A percentile compares a stretch with the other conserved stretches of the same genome.
Conservation (phyloP, 176 grass and related monocot genomes). For the Oryza meridionalis region DNA sequence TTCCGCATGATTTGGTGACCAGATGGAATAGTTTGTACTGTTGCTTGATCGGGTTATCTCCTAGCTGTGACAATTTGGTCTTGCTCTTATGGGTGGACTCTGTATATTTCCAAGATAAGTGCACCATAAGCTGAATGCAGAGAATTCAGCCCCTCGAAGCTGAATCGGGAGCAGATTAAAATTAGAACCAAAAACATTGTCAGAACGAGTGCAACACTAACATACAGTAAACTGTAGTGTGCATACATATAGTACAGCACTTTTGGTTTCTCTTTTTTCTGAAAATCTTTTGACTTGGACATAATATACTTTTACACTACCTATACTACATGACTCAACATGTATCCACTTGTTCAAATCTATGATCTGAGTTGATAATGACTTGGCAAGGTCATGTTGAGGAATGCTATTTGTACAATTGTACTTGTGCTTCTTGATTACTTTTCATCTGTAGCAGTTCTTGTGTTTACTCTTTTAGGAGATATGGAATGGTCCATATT, state of each 20-base stretch:
- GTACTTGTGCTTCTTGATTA: neutral
- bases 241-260: neutral
- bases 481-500: conserved; percentile 96
- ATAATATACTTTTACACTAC: neutral
- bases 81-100: neutral
- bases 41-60: neutral
- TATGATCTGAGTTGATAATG: conserved; percentile 11
- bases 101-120: neutral
- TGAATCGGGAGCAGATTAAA: neutral
- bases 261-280: neutral
- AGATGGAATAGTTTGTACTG: neutral
- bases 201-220: neutral
- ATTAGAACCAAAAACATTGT: neutral
- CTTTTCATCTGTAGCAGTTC: neutral
- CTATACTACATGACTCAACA: conserved; percentile 1
- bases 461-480: conserved; percentile 63
- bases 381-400: neutral
- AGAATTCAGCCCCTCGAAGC: neutral
- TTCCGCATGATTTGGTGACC: neutral
- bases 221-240: neutral
- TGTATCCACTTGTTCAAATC: neutral
- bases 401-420: neutral
- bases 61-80: neutral
- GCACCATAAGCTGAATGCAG: neutral
- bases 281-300: conserved; percentile 5